A percentile compares a stretch with the other conserved stretches of the same genome.
These are phyloP conservation scores for Cokeromyces recurvatus DNA, from an alignment of 371 early-diverging fungal genomes.

Conservation along the genomic window DNA sequence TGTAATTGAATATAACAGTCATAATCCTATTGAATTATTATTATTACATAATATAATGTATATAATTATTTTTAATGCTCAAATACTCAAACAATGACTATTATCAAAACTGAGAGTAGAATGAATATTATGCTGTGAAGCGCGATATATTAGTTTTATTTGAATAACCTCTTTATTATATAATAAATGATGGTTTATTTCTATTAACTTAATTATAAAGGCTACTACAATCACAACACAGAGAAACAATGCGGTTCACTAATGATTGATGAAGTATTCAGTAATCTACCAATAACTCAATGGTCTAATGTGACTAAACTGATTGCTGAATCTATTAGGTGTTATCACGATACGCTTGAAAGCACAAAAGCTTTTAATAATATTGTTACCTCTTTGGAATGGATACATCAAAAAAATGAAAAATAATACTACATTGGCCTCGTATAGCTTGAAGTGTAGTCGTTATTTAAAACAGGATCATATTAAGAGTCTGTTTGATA, in stretches of 20 bases:
- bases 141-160: too few species aligned
- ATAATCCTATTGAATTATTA: too few species aligned
- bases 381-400: constrained; percentile 8
- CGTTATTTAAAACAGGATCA: constrained; percentile 6
- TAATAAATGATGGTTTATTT: too few species aligned
- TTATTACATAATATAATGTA: too few species aligned
- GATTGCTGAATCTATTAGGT: constrained; percentile 8
- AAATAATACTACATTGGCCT: constrained; percentile 2
- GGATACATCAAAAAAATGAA: constrained; percentile 5
- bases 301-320: constrained; percentile 6
- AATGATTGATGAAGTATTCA: constrained; percentile 3
- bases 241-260: constrained; percentile 7
- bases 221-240: too few species aligned
- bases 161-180: too few species aligned
- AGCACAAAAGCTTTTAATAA: constrained; percentile 3
- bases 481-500: constrained; percentile 5
- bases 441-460: constrained; percentile 3
- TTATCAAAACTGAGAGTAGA: too few species aligned
- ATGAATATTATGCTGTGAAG: too few species aligned
- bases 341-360: constrained; percentile 8
- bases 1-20: too few species aligned
- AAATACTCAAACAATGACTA: too few species aligned
- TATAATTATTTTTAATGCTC: too few species aligned
- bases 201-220: too few species aligned
- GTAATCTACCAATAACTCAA: constrained; percentile 7